phyloP scores from a whole-genome alignment of 306 rosid genomes.

The Cucumis cinereus region DNA sequence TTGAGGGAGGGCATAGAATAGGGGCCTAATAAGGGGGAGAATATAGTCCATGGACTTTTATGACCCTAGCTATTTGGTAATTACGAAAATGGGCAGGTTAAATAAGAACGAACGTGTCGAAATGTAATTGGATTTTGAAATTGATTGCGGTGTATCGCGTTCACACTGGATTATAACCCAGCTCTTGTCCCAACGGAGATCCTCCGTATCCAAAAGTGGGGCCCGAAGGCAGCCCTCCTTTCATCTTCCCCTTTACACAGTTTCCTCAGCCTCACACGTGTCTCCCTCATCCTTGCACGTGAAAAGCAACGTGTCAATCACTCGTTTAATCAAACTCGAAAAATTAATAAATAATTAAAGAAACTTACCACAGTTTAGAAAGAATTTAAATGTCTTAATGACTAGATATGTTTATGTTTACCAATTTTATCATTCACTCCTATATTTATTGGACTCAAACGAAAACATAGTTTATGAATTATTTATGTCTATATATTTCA shows the following conservation, averaged over 20 bases:
- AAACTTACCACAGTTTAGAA: background rate
- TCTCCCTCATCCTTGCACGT: slow-evolving; percentile 25
- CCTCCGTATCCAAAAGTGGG: slow-evolving; percentile 65
- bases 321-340: background rate
- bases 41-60: background rate
- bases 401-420: too few relatives aligned
- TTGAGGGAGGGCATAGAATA: background rate
- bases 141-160: background rate
- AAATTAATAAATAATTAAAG: background rate
- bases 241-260: background rate
- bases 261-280: slow-evolving; percentile 33
- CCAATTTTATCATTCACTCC: too few relatives aligned
- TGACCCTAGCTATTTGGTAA: too few relatives aligned
- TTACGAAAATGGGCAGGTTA: background rate
- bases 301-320: slow-evolving; percentile 24
- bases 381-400: too few relatives aligned
- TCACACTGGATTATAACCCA: slow-evolving; percentile 46
- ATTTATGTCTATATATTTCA: too few relatives aligned
- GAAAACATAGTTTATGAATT: too few relatives aligned
- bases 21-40: background rate
- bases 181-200: slow-evolving; percentile 54
- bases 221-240: slow-evolving; percentile 14
- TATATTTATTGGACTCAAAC: too few relatives aligned
- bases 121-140: background rate
- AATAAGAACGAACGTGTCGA: background rate